Base-by-base conservation (phyloP, 2,329 filamentous ascomycete genomes). In the Metarhizium robertsii region DNA sequence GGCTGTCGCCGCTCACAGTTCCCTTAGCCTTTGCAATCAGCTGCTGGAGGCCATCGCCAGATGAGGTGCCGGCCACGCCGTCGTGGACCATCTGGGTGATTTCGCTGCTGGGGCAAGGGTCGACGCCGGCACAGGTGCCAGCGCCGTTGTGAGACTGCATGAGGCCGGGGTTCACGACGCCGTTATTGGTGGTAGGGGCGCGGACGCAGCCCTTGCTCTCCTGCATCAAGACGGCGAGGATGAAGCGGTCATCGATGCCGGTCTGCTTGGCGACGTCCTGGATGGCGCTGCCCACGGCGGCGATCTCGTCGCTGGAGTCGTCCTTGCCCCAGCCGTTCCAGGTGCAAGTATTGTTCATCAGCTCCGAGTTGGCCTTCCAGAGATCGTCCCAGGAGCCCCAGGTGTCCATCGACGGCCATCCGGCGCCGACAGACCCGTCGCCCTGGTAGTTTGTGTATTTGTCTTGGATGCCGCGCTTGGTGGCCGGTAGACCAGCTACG, bases 181-280 rank as follows among this genome's bases (percentile, higher is more conserved):
- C 69, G 61, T 73, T 67, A 65, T 69, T 62, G 48, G 72, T 74
- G 25, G 72, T 73, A 2, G 60, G 64, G 34, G 67, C 71, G 36
- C 73, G 72, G 34, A 75, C 72, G 61, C 73, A 75, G 53, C 74
- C 74, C 55, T 68, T 69, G 60, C 67, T 71, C 59, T 76, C 74
- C 59, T 76, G 74, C 65, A 75, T 68, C 42, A 75, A 58, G 56
- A 75, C 64, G 20, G 72, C 69, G 16, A 76, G 64, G 60, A 76
- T 72, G 57, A 73, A 73, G 51, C 73, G 71, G 40, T 63, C 57
- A 57, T 75, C 72, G 32, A 76, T 61, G 20, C 60, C 57, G 0
- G 62, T 59, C 10, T 55, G 47, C 6, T 49, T 47, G 6, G 71
- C 63, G 10, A 71, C 66, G 8, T 59, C 48, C 51, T 67, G 56